Percentiles rank a stretch among this genome's conserved stretches.
These are phyloP conservation scores for Cladosporium sp. DNA, from an alignment of 2,329 filamentous ascomycete species.

Conservation along the genomic window DNA sequence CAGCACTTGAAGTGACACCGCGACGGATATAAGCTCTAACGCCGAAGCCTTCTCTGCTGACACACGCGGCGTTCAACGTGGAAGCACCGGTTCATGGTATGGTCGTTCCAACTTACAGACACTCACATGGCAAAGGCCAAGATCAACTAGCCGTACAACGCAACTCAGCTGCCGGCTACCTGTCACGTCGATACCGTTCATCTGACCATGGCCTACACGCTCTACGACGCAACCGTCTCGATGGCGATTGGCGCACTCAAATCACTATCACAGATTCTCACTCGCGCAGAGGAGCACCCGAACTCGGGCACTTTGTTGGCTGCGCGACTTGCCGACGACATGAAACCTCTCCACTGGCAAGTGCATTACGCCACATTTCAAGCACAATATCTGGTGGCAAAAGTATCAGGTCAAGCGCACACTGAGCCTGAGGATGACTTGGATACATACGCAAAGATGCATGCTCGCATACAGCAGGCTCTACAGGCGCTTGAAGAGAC, in stretches of 20 bases:
- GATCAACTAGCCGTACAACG: no score
- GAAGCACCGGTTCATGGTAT: no score
- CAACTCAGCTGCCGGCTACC: no score
- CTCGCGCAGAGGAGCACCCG: background rate
- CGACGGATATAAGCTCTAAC: no score
- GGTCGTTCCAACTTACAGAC: no score
- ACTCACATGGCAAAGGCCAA: no score
- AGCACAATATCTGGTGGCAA: background rate
- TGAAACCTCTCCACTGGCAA: constrained; percentile 1
- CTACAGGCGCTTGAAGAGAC: background rate
- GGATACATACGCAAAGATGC: background rate
- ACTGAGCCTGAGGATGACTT: background rate
- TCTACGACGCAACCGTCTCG: constrained; percentile 13
- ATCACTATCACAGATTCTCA: background rate
- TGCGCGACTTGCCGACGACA: background rate
- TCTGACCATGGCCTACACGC: constrained; percentile 4
- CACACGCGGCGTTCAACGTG: no score
- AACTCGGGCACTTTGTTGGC: background rate
- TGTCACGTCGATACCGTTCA: background rate
- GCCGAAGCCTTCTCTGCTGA: no score
- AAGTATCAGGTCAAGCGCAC: background rate
- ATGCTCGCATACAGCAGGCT: background rate
- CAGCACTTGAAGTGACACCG: no score
- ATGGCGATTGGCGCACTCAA: constrained; percentile 3
- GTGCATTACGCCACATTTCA: constrained; percentile 6